phyloP scores from a whole-genome alignment of 2,329 filamentous ascomycete genomes.

The Verticillium tricorpus region DNA sequence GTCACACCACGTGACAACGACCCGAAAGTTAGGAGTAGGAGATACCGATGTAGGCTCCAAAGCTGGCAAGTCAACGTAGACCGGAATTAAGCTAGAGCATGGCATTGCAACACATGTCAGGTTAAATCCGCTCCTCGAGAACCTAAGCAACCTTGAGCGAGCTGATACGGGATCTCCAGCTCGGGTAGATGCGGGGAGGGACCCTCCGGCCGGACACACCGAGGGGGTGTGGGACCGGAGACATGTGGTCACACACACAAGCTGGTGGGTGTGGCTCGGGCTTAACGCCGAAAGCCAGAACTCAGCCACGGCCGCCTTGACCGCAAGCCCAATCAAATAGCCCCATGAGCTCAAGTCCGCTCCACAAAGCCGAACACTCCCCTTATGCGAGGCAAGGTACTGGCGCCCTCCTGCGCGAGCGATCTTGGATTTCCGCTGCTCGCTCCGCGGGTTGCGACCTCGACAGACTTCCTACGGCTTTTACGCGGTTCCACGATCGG shows the following conservation, averaged over 20 bases:
- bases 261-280: neutral
- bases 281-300: neutral
- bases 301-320: conserved; percentile 5
- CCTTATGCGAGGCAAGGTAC: neutral
- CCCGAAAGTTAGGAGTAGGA: no score
- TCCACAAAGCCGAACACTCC: neutral
- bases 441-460: neutral
- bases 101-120: no score
- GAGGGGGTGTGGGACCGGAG: neutral
- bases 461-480: neutral
- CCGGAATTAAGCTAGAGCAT: no score
- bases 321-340: neutral
- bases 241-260: neutral
- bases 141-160: neutral
- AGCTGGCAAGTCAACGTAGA: no score
- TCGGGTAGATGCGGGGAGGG: neutral
- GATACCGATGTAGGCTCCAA: no score
- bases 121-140: no score
- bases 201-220: neutral
- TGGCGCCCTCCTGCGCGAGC: no score
- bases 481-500: neutral
- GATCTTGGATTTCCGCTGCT: neutral
- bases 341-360: neutral
- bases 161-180: neutral
- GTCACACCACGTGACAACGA: no score